Evolutionary conservation across 2,329 filamentous ascomycete genomes (phyloP).

Genomic region (Sclerotinia glacialis): DNA sequence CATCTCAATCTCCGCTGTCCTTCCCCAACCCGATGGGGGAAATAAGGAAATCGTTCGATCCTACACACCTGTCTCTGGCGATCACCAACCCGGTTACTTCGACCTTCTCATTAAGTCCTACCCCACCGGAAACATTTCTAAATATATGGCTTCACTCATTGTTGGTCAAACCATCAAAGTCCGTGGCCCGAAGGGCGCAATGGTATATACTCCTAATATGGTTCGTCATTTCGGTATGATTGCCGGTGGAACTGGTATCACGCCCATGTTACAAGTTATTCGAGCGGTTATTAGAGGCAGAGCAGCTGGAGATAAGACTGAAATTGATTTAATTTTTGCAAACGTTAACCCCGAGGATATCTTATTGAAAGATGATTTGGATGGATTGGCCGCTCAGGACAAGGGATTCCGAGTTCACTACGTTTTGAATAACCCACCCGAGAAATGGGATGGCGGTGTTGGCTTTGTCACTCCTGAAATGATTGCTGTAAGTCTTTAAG

Average conservation of each 20-base stretch:
- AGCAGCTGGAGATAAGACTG: conserved; percentile 74
- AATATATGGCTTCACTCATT: conserved; percentile 78
- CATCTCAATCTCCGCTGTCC: conserved; percentile 86
- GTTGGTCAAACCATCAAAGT: conserved; percentile 88
- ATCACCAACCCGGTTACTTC: conserved; percentile 86
- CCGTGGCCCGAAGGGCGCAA: conserved; percentile 92
- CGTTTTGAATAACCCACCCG: conserved; percentile 92
- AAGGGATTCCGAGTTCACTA: conserved; percentile 84
- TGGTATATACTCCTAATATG: conserved; percentile 97
- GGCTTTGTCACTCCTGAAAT: conserved; percentile 95
- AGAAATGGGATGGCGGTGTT: conserved; percentile 86
- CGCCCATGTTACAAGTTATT: conserved; percentile 95
- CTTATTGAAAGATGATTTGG: conserved; percentile 86
- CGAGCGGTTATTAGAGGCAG: conserved; percentile 84
- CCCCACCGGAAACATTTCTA: conserved; percentile 95
- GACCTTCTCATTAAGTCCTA: conserved; percentile 98
- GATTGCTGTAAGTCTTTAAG: conserved; percentile 66
- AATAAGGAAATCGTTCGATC: conserved; percentile 84
- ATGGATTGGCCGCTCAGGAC: conserved; percentile 74
- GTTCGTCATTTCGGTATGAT: conserved; percentile 97
- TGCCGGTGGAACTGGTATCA: conserved; percentile 94
- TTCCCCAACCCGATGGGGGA: conserved; percentile 63
- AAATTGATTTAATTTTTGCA: conserved; percentile 94
- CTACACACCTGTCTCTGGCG: conserved; percentile 88
- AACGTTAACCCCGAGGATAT: conserved; percentile 95